A percentile compares a stretch with the other conserved stretches of the same genome.
Conservation (phyloP, 2,329 filamentous ascomycete genomes). For the Aspergillus pseudoviridinutans region DNA sequence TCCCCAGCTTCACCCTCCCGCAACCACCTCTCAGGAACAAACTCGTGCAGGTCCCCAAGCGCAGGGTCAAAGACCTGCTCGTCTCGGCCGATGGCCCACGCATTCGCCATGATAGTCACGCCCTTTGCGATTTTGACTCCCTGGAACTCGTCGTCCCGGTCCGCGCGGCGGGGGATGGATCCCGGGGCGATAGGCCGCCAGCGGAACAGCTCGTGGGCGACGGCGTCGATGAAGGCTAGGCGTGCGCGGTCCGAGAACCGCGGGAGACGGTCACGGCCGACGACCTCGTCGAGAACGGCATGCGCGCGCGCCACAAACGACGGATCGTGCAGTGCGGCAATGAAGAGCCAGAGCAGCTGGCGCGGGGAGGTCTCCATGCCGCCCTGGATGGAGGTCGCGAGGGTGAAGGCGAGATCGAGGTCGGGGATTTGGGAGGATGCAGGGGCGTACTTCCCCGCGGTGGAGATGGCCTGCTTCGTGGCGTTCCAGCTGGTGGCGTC, state of each 20-base stretch:
- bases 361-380: slow-evolving; percentile 50
- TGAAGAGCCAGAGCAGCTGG: slow-evolving; percentile 47
- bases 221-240: slow-evolving; percentile 31
- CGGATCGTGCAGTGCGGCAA: slow-evolving; percentile 45
- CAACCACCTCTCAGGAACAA: slow-evolving; percentile 19
- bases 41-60: slow-evolving; percentile 14
- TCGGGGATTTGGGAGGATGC: slow-evolving; percentile 29
- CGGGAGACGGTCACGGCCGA: slow-evolving; percentile 30
- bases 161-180: slow-evolving; percentile 46
- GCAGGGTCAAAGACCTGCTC: slow-evolving; percentile 32
- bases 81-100: slow-evolving; percentile 44
- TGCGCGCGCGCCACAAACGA: slow-evolving; percentile 39
- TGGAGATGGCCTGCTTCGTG: slow-evolving; percentile 22
- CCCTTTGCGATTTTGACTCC: slow-evolving; percentile 47
- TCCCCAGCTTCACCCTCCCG: background rate
- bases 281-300: slow-evolving; percentile 28
- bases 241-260: slow-evolving; percentile 27
- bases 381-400: slow-evolving; percentile 47
- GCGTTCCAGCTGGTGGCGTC: slow-evolving; percentile 22
- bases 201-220: slow-evolving; percentile 34
- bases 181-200: slow-evolving; percentile 44
- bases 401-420: slow-evolving; percentile 46
- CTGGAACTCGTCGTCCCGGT: slow-evolving; percentile 45
- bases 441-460: slow-evolving; percentile 37
- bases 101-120: slow-evolving; percentile 45